Evolutionary conservation across 371 early-diverging fungal genomes (phyloP).

Genomic region (Umbelopsis sp.): DNA sequence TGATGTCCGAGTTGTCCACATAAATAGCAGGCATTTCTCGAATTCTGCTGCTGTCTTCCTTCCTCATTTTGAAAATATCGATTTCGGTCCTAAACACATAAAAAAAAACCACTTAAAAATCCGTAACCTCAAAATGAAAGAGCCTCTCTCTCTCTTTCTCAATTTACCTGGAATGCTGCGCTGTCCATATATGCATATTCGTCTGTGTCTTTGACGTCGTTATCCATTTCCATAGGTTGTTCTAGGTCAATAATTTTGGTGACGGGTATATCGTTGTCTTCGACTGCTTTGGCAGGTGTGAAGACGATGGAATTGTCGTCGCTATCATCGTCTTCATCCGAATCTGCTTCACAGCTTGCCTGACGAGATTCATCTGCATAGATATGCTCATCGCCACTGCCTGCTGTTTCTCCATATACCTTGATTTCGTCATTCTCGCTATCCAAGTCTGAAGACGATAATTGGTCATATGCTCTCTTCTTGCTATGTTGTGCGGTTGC

Average conservation of each 20-base stretch:
- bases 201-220: constrained; percentile 6
- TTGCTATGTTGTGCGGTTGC: background rate
- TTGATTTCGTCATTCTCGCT: background rate
- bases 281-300: background rate
- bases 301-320: constrained; percentile 14
- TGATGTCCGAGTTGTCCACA: constrained; percentile 14
- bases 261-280: constrained; percentile 2
- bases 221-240: constrained; percentile 15
- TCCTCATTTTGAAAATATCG: constrained; percentile 5
- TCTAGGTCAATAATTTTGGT: constrained; percentile 20
- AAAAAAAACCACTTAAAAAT: too few species aligned
- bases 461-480: background rate
- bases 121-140: background rate
- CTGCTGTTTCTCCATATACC: background rate
- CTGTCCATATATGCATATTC: constrained; percentile 15
- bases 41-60: background rate
- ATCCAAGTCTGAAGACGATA: background rate
- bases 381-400: background rate
- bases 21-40: background rate
- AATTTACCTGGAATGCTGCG: constrained; percentile 16
- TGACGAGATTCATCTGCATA: constrained; percentile 23
- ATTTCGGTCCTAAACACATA: background rate
- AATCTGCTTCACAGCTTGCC: background rate
- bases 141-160: background rate
- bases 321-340: background rate